Evolutionary conservation across 352 stramenopile species (phyloP).

Genomic region (Pythium graminicola): DNA sequence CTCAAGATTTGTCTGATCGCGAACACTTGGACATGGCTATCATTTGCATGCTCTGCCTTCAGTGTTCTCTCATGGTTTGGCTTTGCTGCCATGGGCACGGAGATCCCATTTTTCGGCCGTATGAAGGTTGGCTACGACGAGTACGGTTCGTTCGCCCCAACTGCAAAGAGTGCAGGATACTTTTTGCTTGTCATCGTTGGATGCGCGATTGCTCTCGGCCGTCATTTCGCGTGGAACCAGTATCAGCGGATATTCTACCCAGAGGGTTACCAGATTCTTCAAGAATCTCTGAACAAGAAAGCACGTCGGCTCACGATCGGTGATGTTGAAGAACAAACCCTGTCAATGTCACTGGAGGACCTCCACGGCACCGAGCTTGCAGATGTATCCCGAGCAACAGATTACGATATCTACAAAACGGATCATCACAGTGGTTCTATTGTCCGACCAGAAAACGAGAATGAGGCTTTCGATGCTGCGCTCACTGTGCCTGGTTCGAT

Average conservation of each 20-base stretch:
- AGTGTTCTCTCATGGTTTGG: slow-evolving; percentile 70
- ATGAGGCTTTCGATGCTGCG: slow-evolving; percentile 8
- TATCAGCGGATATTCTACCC: slow-evolving; percentile 77
- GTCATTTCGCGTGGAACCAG: slow-evolving; percentile 72
- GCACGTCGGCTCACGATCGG: slow-evolving; percentile 63
- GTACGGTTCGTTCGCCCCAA: slow-evolving; percentile 60
- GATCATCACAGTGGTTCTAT: neutral
- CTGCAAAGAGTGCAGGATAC: slow-evolving; percentile 46
- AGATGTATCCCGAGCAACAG: slow-evolving; percentile 41
- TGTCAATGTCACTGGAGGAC: slow-evolving; percentile 77
- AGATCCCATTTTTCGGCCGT: slow-evolving; percentile 45
- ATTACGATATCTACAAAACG: slow-evolving; percentile 31
- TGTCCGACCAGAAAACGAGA: slow-evolving; percentile 5
- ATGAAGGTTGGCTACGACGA: slow-evolving; percentile 80
- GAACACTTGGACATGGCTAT: slow-evolving; percentile 67
- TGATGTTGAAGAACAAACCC: slow-evolving; percentile 60
- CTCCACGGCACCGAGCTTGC: slow-evolving; percentile 41
- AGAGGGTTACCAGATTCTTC: slow-evolving; percentile 57
- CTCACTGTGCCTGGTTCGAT: slow-evolving; percentile 11
- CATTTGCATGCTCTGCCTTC: slow-evolving; percentile 44
- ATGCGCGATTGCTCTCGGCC: slow-evolving; percentile 56
- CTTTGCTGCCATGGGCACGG: slow-evolving; percentile 51
- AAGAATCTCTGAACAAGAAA: slow-evolving; percentile 41
- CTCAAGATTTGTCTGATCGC: slow-evolving; percentile 89
- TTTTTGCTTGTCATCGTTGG: slow-evolving; percentile 62